Base-by-base conservation (phyloP, 371 early-diverging fungal genomes). In the Neoconidiobolus thromboides region DNA sequence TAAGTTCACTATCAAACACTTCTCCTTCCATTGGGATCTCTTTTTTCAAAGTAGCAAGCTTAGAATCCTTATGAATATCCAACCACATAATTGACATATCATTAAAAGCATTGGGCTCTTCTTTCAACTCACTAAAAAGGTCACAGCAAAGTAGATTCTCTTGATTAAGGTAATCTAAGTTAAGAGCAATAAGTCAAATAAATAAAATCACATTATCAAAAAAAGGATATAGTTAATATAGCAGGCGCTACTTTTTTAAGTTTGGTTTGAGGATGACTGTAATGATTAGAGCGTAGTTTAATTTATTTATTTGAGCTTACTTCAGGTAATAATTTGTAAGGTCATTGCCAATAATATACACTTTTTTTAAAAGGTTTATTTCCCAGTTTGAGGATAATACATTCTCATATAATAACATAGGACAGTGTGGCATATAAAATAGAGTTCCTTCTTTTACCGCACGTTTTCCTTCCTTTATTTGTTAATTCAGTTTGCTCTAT, bases 151-250 rank as follows among this genome's bases (percentile, higher is more conserved):
- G 26, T 26, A 26, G 26, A 26, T 26, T 26, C 26, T 26, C 26
- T 26, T 26, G 26, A 26, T 26, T 26, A 26, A 26, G 26, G 26
- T 26, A 26, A 26, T 26, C 26, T 26, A 26, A 26, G 26, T 26
- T 26, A 26, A 26, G 26, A 26, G 26, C 26, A 26, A 26, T 26
- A 26, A 26, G 26, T 47, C 48, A 47, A 5, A 55, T 36, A 55
- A 36, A 14, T 9, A 55, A 36, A 9, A 39, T 5, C 5, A 55
- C 39, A 5, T 9, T 12, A 55, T 14, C n/a, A 41, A 6, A 43
- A 57, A 57, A 57, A 57, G 57, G 57, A 57, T 57, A 57, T 57
- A 15, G 41, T n/a, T 38, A 38, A 7, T n/a, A 57, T 44, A 57
- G 15, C 10, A 12, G 38, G 40, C 6, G 57, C 57, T n/a, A 43